These are phyloP conservation scores for Apostasia ramifera DNA, from an alignment of 106 monocot genomes.

Conservation along the genomic window DNA sequence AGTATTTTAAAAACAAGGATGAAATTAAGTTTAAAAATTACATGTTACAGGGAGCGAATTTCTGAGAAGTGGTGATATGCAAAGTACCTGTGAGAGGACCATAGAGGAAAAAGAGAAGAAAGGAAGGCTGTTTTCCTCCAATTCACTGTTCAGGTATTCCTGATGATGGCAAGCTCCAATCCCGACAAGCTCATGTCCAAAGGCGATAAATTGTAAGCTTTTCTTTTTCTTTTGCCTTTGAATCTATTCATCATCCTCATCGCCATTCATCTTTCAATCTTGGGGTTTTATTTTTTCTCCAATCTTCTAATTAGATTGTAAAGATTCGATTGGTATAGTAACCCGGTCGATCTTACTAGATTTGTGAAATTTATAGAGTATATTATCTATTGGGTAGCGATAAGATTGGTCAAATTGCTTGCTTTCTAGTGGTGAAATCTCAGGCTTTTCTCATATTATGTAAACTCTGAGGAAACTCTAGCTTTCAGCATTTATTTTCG, in stretches of 20 bases:
- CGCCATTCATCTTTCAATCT: background rate
- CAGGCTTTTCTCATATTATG: background rate
- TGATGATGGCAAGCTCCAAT: constrained; percentile 10
- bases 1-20: too few species aligned
- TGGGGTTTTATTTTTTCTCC: background rate
- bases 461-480: background rate
- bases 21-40: too few species aligned
- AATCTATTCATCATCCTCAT: background rate
- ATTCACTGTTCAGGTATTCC: background rate
- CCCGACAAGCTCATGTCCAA: constrained; percentile 21
- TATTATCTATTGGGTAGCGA: background rate
- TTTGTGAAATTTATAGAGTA: background rate
- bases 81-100: too few species aligned
- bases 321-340: background rate
- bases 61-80: too few species aligned
- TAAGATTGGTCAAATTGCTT: background rate
- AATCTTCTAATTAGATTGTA: background rate
- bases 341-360: background rate
- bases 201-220: constrained; percentile 22
- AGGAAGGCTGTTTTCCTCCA: background rate
- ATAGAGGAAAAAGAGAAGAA: background rate
- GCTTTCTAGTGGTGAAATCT: too few species aligned
- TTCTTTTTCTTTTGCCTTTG: too few species aligned
- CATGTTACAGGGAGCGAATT: too few species aligned
- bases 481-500: background rate